These are phyloP conservation scores for Eucalyptus erythrocorys DNA, from an alignment of 345 rosid genomes.

Conservation along the genomic window DNA sequence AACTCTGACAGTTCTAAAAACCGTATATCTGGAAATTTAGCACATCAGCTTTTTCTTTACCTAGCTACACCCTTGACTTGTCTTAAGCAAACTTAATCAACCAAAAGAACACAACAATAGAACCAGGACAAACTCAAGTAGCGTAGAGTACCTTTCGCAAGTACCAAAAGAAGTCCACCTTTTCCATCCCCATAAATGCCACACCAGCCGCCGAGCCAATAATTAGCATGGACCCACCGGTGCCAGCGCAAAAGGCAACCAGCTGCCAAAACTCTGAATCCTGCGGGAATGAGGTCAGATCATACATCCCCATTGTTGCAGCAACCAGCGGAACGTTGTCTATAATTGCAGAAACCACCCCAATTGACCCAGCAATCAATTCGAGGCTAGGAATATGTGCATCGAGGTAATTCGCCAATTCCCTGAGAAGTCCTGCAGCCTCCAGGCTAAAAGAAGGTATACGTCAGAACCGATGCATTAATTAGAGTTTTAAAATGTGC, in stretches of 20 bases:
- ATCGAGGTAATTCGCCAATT: slow-evolving; percentile 89
- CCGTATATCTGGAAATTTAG: background rate
- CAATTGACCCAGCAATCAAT: slow-evolving; percentile 73
- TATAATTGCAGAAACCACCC: slow-evolving; percentile 80
- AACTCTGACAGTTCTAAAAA: background rate
- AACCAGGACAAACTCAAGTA: background rate
- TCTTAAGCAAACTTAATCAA: background rate
- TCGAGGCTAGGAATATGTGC: slow-evolving; percentile 65
- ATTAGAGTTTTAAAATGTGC: background rate
- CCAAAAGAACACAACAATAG: background rate
- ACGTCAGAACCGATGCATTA: background rate
- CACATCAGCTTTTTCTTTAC: background rate
- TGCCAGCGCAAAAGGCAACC: slow-evolving; percentile 86
- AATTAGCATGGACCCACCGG: slow-evolving; percentile 91
- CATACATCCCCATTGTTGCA: slow-evolving; percentile 97
- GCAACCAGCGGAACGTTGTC: slow-evolving; percentile 94
- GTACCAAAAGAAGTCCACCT: slow-evolving; percentile 96
- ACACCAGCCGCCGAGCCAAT: slow-evolving; percentile 98
- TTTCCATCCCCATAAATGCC: slow-evolving; percentile 98
- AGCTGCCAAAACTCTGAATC: slow-evolving; percentile 96
- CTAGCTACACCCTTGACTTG: background rate
- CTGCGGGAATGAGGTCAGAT: slow-evolving; percentile 68
- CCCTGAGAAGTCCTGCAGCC: slow-evolving; percentile 86
- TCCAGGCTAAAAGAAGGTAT: slow-evolving; percentile 41
- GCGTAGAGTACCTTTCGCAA: slow-evolving; percentile 48